Percentiles rank a stretch among this genome's conserved stretches.
Conservation (phyloP, 371 early-diverging fungal species). For the Lichtheimia corymbifera region DNA sequence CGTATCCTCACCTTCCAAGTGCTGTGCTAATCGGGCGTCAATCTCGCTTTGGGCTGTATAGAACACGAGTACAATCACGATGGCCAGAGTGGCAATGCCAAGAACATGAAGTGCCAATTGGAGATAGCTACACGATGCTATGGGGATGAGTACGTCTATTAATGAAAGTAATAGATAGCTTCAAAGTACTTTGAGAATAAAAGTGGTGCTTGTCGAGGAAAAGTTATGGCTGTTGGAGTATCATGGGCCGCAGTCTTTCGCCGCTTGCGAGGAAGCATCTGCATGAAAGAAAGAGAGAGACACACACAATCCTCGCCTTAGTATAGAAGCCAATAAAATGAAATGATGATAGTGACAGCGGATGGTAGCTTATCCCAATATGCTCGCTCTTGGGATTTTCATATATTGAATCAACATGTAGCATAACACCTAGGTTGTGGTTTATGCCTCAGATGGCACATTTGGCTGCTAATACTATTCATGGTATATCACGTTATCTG, state of each 20-base stretch:
- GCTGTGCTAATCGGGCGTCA: neutral
- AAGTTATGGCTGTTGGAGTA: neutral
- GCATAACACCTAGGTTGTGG: too few relatives aligned
- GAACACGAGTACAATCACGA: constrained; percentile 1
- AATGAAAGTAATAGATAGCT: too few relatives aligned
- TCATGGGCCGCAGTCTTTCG: constrained; percentile 1
- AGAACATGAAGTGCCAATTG: constrained; percentile 2
- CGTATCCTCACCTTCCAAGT: neutral
- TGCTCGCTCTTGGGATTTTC: too few relatives aligned
- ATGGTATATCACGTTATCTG: too few relatives aligned
- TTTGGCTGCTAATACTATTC: too few relatives aligned
- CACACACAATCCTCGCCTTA: too few relatives aligned
- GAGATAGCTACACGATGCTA: neutral
- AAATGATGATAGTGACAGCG: too few relatives aligned
- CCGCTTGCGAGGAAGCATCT: constrained; percentile 4
- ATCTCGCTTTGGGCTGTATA: constrained; percentile 1
- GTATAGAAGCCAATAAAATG: too few relatives aligned
- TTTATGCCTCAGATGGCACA: too few relatives aligned
- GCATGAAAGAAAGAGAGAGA: neutral
- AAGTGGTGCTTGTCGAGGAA: constrained; percentile 4
- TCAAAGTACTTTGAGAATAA: constrained; percentile 2
- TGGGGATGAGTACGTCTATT: too few relatives aligned
- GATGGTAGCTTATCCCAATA: too few relatives aligned
- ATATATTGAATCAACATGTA: too few relatives aligned
- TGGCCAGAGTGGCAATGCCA: constrained; percentile 2